A percentile compares a stretch with the other conserved stretches of the same genome.
phyloP scores from a whole-genome alignment of 371 early-diverging fungal genomes.

The Catenaria anguillulae region DNA sequence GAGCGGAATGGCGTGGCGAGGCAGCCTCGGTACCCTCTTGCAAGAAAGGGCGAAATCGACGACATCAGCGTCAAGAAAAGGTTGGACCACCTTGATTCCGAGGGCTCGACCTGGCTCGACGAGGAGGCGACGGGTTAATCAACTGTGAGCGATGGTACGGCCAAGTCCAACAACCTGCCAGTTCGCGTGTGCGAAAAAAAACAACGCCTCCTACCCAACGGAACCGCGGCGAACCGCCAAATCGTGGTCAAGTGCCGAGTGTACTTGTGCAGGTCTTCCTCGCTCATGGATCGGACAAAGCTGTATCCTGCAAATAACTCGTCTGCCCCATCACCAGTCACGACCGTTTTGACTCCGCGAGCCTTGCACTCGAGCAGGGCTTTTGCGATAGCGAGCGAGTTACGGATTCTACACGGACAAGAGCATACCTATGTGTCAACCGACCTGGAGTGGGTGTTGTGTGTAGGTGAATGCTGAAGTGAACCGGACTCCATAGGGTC shows the following conservation, averaged over 20 bases:
- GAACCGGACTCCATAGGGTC: slow-evolving; percentile 40
- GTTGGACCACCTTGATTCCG: slow-evolving; percentile 27
- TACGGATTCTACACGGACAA: slow-evolving; percentile 31
- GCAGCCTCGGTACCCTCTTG: no score
- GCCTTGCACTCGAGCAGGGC: slow-evolving; percentile 23
- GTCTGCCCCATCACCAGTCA: slow-evolving; percentile 38
- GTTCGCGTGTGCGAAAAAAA: no score
- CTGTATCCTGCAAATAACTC: slow-evolving; percentile 46
- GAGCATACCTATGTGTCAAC: no score
- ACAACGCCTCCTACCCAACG: slow-evolving; percentile 16
- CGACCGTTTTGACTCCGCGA: slow-evolving; percentile 30
- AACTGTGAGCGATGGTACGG: no score
- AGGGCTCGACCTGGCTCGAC: slow-evolving; percentile 6
- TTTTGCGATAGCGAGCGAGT: slow-evolving; percentile 30
- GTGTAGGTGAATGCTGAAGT: no score
- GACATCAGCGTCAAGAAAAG: slow-evolving; percentile 27
- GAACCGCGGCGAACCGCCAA: slow-evolving; percentile 30
- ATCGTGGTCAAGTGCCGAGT: slow-evolving; percentile 22
- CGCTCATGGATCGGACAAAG: slow-evolving; percentile 29
- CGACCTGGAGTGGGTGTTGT: no score
- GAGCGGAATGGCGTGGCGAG: no score
- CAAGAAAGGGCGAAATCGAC: slow-evolving; percentile 29
- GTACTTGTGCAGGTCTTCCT: slow-evolving; percentile 21
- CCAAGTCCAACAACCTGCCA: no score
- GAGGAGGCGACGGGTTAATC: no score